Evolutionary conservation across 1,284 basidiomycete genomes (phyloP).

Genomic region (Ustilago crameri): DNA sequence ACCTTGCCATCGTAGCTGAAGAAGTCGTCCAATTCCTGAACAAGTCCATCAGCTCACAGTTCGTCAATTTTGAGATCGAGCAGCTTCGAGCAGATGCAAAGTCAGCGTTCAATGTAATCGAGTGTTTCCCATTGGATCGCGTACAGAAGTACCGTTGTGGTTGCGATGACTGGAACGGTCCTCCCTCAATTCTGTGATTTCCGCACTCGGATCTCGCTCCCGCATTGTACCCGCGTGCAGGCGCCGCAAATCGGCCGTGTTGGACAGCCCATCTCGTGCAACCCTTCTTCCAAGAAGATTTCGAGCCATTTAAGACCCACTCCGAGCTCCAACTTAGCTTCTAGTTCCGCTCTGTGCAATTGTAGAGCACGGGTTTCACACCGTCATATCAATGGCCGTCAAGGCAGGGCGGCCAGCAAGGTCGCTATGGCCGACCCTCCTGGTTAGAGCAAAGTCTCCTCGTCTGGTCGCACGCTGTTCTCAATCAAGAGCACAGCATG

Average conservation of each 20-base stretch:
- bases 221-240: not conserved
- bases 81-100: not conserved
- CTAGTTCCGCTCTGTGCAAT: no score
- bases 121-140: conserved; percentile 4
- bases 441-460: conserved; percentile 17
- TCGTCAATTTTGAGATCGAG: not conserved
- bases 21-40: conserved; percentile 8
- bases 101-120: conserved; percentile 8
- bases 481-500: not conserved
- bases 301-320: no score
- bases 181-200: conserved; percentile 11
- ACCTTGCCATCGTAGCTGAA: not conserved
- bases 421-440: conserved; percentile 40
- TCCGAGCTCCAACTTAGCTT: no score
- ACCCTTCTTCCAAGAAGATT: not conserved
- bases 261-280: conserved; percentile 23
- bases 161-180: conserved; percentile 28
- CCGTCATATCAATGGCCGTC: conserved; percentile 5
- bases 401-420: conserved; percentile 26
- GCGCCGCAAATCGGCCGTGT: conserved; percentile 14
- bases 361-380: no score
- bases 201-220: conserved; percentile 5
- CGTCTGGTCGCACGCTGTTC: conserved; percentile 2
- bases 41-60: not conserved
- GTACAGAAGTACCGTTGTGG: conserved; percentile 8